Evolutionary conservation across 129 eudicot species (phyloP), one percentile per base, ranked within the genome.

Genomic region (Rutidosis leptorrhynchoides): DNA sequence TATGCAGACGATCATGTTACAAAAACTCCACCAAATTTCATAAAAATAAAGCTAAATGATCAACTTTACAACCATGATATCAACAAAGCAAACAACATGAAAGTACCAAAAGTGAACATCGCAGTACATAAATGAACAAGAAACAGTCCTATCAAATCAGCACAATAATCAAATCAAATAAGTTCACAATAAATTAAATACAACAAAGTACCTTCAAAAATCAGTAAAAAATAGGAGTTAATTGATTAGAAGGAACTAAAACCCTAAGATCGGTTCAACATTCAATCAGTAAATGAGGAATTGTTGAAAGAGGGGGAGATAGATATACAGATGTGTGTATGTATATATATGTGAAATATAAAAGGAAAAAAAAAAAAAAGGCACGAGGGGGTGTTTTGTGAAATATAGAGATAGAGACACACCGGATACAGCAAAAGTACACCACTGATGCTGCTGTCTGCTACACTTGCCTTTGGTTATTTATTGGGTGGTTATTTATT

Each of bases 331-430:
- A 74, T 56, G 27, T 64, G 29, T 64, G 12, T 48, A 23, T 35
- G 28, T 72, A n/a, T n/a, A n/a, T n/a, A 22, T 56, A 10, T 11
- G 27, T 42, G 14, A 26, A 40, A 52, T 21, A 17, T 33, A 33
- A 57, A 53, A 28, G 26, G 26, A 17, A 72, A 63, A 16, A n/a
- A n/a, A n/a, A 24, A 27, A 43, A 28, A 23, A 58, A 19, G 24
- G 79, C 79, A 74, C 68, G 79, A 75, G 79, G 74, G 63, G 42
- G 32, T 75, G 69, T 67, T 68, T 75, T 75, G 17, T 33, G 62
- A 74, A 58, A n/a, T n/a, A 59, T 37, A n/a, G n/a, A n/a, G n/a
- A 67, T 22, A 67, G 56, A 67, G 57, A 63, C 58, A 73, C 77
- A 52, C 62, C 12, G 71, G 66, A 37, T 64, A 56, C 72, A 55